phyloP scores from a whole-genome alignment of 2,329 filamentous ascomycete genomes.

The Fusarium sp. region DNA sequence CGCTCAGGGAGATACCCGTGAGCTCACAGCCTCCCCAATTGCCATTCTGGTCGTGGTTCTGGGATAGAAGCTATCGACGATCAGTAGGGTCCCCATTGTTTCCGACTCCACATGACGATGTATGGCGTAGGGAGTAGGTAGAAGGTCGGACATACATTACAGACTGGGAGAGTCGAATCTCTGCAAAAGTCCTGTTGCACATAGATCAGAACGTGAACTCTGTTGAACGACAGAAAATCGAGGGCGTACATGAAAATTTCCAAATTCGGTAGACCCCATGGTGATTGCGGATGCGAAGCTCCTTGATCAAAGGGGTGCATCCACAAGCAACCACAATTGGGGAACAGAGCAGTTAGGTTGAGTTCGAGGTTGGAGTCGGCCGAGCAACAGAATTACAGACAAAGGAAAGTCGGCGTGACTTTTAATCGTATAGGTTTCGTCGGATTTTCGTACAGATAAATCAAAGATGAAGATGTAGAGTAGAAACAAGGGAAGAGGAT shows the following conservation, averaged over 20 bases:
- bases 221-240: background rate
- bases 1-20: slow-evolving; percentile 76
- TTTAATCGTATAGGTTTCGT: slow-evolving; percentile 12
- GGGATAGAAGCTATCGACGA: slow-evolving; percentile 60
- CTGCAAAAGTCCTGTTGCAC: slow-evolving; percentile 77
- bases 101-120: slow-evolving; percentile 28
- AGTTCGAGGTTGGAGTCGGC: slow-evolving; percentile 14
- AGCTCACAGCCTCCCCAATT: slow-evolving; percentile 77
- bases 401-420: slow-evolving; percentile 4
- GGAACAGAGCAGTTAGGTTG: background rate
- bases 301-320: slow-evolving; percentile 38
- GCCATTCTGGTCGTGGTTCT: slow-evolving; percentile 66
- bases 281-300: slow-evolving; percentile 45
- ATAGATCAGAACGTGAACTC: slow-evolving; percentile 30
- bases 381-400: slow-evolving; percentile 11
- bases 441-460: slow-evolving; percentile 9
- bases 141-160: slow-evolving; percentile 72
- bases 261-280: slow-evolving; percentile 71
- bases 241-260: slow-evolving; percentile 65
- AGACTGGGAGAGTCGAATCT: slow-evolving; percentile 83
- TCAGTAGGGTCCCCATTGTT: slow-evolving; percentile 36
- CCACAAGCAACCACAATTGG: slow-evolving; percentile 43
- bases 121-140: slow-evolving; percentile 4
- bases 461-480: slow-evolving; percentile 17
- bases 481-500: slow-evolving; percentile 29